A percentile compares a stretch with the other conserved stretches of the same genome.
Evolutionary conservation across 257 asterid genomes (phyloP).

Genomic region (Handroanthus guayacan): DNA sequence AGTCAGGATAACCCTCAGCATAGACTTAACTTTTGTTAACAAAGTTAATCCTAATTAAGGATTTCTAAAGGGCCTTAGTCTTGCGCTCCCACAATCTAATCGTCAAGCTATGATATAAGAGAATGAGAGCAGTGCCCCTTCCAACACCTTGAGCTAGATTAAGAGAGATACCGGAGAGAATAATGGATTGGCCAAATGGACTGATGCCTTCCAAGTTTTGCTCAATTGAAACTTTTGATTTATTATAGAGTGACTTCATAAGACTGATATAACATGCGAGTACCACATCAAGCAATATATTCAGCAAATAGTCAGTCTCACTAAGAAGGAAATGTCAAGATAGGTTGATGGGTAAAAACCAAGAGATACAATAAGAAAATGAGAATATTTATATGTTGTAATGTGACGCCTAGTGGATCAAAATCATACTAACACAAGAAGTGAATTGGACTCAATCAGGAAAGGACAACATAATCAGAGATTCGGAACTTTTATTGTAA

Average conservation of each 20-base stretch:
- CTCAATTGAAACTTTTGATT: background rate
- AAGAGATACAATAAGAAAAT: background rate
- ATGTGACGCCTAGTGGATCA: background rate
- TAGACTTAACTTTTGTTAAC: background rate
- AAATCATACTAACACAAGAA: background rate
- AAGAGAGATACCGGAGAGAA: background rate
- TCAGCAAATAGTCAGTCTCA: background rate
- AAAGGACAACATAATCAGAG: background rate
- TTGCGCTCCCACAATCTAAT: background rate
- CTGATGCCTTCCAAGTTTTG: slow-evolving; percentile 1
- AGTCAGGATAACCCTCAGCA: background rate
- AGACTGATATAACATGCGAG: background rate
- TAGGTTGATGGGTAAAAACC: background rate
- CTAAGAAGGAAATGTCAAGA: background rate
- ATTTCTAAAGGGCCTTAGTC: background rate
- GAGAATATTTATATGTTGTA: background rate
- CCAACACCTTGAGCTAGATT: background rate
- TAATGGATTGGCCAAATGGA: slow-evolving; percentile 5
- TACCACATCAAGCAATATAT: background rate
- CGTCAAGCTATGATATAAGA: background rate
- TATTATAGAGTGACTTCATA: background rate
- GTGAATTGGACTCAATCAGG: background rate
- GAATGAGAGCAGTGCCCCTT: background rate
- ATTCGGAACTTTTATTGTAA: background rate
- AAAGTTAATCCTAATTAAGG: background rate